phyloP scores from a whole-genome alignment of 2,329 filamentous ascomycete species.

The Zarea fungicola region DNA sequence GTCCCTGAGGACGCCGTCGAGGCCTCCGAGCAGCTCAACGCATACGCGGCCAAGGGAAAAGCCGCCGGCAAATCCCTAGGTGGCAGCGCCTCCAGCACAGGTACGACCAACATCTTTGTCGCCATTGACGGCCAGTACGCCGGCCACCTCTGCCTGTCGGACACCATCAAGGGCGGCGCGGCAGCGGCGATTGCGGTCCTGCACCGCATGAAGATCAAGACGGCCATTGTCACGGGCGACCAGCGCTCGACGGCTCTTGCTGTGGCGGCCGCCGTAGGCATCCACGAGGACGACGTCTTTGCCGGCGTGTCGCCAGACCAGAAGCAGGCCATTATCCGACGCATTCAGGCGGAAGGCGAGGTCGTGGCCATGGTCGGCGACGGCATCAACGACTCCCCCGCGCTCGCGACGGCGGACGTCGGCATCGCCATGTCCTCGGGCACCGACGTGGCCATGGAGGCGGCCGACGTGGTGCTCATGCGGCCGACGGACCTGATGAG shows the following conservation, averaged over 20 bases:
- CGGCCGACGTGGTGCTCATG: constrained; percentile 95
- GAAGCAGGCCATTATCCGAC: constrained; percentile 79
- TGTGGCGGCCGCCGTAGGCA: constrained; percentile 78
- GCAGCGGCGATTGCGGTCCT: constrained; percentile 76
- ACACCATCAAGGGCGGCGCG: constrained; percentile 87
- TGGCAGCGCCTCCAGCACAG: constrained; percentile 45
- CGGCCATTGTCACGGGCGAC: constrained; percentile 91
- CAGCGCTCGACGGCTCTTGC: constrained; percentile 77
- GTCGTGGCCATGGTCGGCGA: constrained; percentile 96
- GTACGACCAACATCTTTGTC: constrained; percentile 86
- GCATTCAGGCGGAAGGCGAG: constrained; percentile 69
- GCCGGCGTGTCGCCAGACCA: constrained; percentile 87
- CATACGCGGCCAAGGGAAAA: constrained; percentile 32
- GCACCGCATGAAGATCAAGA: constrained; percentile 76
- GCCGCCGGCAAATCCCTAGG: constrained; percentile 18
- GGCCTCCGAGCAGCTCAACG: constrained; percentile 55
- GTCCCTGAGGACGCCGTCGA: constrained; percentile 60
- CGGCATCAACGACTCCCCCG: constrained; percentile 96
- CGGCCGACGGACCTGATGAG: constrained; percentile 84
- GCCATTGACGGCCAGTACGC: constrained; percentile 78
- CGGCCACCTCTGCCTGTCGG: constrained; percentile 77
- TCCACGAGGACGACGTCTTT: constrained; percentile 68
- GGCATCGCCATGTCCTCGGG: constrained; percentile 90
- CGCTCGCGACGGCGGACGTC: constrained; percentile 84
- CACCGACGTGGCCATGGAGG: constrained; percentile 96